Percentiles rank a stretch among this genome's conserved stretches.
These are phyloP conservation scores for Fraxinus floribunda DNA, from an alignment of 305 asterid genomes.

Conservation along the genomic window DNA sequence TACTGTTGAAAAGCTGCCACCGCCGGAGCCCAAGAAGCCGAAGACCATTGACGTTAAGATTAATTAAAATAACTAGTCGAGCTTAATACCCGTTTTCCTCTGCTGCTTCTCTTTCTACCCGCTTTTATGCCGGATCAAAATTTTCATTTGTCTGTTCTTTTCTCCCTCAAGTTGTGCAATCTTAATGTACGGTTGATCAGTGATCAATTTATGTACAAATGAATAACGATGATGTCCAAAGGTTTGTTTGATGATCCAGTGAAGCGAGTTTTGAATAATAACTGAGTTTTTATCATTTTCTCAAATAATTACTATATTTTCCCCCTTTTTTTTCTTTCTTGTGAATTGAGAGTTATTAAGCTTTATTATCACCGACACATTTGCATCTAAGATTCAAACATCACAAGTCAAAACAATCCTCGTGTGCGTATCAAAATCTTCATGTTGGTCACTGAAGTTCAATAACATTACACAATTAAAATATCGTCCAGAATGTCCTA, in stretches of 20 bases:
- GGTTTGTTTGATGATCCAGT: neutral
- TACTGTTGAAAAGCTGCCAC: constrained; percentile 27
- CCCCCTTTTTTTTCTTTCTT: too few relatives aligned
- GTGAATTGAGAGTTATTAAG: too few relatives aligned
- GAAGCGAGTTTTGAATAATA: neutral
- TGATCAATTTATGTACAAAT: neutral
- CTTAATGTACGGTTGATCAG: neutral
- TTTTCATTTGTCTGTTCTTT: neutral
- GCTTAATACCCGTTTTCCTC: neutral
- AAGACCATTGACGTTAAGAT: constrained; percentile 23
- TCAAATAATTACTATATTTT: too few relatives aligned
- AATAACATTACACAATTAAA: too few relatives aligned
- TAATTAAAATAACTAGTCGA: constrained; percentile 1
- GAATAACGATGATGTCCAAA: neutral
- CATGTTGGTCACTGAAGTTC: too few relatives aligned
- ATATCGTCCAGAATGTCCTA: too few relatives aligned
- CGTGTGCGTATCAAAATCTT: too few relatives aligned
- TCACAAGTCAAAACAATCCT: too few relatives aligned
- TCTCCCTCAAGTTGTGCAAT: neutral
- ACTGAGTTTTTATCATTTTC: neutral
- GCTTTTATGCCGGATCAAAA: neutral
- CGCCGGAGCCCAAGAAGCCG: constrained; percentile 24
- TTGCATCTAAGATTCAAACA: too few relatives aligned
- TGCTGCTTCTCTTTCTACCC: neutral
- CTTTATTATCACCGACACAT: too few relatives aligned